Conservation (phyloP, 768 basidiomycete species). For the Boletus vermiculosoides region DNA sequence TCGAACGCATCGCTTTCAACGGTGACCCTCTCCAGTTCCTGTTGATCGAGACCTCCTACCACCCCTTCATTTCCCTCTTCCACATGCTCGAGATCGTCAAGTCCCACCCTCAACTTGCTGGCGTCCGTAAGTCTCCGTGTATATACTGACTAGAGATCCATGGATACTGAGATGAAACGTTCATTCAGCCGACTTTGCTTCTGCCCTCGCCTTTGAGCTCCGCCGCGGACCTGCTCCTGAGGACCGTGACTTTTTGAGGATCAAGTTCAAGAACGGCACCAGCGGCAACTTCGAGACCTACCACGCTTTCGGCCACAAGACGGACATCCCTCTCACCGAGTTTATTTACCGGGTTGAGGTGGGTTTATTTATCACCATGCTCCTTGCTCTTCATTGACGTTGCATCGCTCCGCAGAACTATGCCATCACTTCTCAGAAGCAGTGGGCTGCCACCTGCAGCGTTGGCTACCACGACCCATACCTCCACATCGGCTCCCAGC, state of each 20-base stretch:
- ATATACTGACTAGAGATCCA: background rate
- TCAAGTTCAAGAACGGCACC: conserved; percentile 87
- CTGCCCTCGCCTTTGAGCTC: conserved; percentile 76
- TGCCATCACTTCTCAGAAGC: conserved; percentile 42
- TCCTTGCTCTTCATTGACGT: conserved; percentile 1
- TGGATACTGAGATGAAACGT: conserved; percentile 12
- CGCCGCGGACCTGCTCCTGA: conserved; percentile 73
- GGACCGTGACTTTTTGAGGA: conserved; percentile 75
- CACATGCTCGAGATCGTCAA: conserved; percentile 64
- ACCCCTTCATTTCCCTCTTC: conserved; percentile 89
- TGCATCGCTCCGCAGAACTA: conserved; percentile 35
- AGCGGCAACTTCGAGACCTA: conserved; percentile 57
- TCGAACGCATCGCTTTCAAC: conserved; percentile 77
- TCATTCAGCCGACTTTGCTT: conserved; percentile 62
- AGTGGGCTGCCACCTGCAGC: conserved; percentile 45
- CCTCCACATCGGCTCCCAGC: conserved; percentile 32
- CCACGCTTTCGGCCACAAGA: conserved; percentile 70
- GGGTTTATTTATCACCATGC: conserved; percentile 12
- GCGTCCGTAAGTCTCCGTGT: conserved; percentile 54
- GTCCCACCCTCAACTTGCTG: conserved; percentile 56
- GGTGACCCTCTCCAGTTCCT: conserved; percentile 78
- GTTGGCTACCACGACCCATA: conserved; percentile 30
- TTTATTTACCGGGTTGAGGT: conserved; percentile 85
- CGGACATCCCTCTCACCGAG: conserved; percentile 79
- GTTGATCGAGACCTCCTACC: conserved; percentile 80